Evolutionary conservation across 108 stramenopile genomes (phyloP).

Genomic region (Cyclotella distinguenda): DNA sequence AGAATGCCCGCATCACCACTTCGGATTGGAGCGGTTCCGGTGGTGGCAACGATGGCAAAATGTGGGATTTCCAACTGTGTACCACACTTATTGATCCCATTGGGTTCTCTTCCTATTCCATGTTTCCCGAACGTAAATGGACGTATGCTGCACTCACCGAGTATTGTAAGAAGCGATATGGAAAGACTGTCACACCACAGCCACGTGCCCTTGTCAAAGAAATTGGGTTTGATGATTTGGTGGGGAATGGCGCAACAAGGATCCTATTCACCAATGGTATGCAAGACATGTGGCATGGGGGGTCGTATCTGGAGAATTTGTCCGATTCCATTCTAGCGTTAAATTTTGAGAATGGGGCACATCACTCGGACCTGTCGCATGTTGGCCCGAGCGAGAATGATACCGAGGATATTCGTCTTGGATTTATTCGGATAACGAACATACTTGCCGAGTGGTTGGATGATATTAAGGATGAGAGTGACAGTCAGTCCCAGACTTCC

Average conservation of each 20-base stretch:
- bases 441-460: conserved; percentile 64
- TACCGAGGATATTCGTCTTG: conserved; percentile 68
- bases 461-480: conserved; percentile 24
- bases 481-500: too few relatives aligned
- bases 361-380: conserved; percentile 68
- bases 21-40: conserved; percentile 76
- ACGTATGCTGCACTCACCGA: conserved; percentile 42
- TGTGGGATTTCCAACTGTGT: conserved; percentile 84
- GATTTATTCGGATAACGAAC: conserved; percentile 47
- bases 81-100: conserved; percentile 63
- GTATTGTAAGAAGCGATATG: conserved; percentile 71
- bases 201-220: conserved; percentile 57
- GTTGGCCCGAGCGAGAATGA: conserved; percentile 57
- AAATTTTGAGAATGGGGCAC: conserved; percentile 83
- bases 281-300: conserved; percentile 64
- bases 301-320: conserved; percentile 38
- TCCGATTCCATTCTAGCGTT: conserved; percentile 56
- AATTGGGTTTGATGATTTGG: conserved; percentile 65
- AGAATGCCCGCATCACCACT: conserved; percentile 56
- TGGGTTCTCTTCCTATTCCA: conserved; percentile 57
- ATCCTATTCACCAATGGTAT: conserved; percentile 79
- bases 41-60: conserved; percentile 53
- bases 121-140: conserved; percentile 76
- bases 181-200: conserved; percentile 44
- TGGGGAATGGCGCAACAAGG: conserved; percentile 30